Percentiles rank a stretch among this genome's conserved stretches.
Evolutionary conservation across 139 green algal species (phyloP).

Genomic region (Microglena sp.): DNA sequence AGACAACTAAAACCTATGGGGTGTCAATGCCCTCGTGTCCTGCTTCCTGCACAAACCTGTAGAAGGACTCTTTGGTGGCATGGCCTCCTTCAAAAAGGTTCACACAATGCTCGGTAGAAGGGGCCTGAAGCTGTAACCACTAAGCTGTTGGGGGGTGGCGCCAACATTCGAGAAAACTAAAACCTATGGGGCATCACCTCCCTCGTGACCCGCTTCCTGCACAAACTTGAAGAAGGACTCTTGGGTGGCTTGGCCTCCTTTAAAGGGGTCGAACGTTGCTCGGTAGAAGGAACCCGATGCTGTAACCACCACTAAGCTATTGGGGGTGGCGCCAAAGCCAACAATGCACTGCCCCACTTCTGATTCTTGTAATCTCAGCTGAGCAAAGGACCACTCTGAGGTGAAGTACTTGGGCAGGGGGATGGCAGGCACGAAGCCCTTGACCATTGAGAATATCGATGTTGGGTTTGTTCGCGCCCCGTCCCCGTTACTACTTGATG

Average conservation of each 20-base stretch:
- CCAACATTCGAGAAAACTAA: too few species aligned
- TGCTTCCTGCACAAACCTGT: too few species aligned
- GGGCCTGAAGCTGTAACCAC: conserved; percentile 44
- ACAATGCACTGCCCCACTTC: conserved; percentile 30
- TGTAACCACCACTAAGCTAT: conserved; percentile 57
- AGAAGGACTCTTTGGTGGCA: too few species aligned
- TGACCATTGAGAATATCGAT: conserved; percentile 36
- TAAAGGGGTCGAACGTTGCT: conserved; percentile 56
- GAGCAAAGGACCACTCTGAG: conserved; percentile 78
- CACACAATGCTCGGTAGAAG: conserved; percentile 58
- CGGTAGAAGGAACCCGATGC: conserved; percentile 41
- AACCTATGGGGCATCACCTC: too few species aligned
- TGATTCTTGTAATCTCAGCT: background rate
- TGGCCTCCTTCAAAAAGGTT: conserved; percentile 53
- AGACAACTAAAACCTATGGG: too few species aligned
- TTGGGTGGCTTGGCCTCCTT: conserved; percentile 37
- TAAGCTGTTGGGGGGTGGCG: too few species aligned
- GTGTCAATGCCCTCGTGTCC: too few species aligned
- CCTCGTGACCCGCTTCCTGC: background rate
- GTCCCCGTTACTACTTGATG: background rate
- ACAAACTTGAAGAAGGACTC: conserved; percentile 9
- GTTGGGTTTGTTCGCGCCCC: conserved; percentile 21
- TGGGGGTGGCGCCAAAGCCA: conserved; percentile 47
- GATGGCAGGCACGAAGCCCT: conserved; percentile 40
- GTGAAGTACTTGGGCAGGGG: conserved; percentile 75